Percentiles rank a stretch among this genome's conserved stretches.
phyloP scores from a whole-genome alignment of 202 grass and related monocot species.

The Saccharum hybrid region DNA sequence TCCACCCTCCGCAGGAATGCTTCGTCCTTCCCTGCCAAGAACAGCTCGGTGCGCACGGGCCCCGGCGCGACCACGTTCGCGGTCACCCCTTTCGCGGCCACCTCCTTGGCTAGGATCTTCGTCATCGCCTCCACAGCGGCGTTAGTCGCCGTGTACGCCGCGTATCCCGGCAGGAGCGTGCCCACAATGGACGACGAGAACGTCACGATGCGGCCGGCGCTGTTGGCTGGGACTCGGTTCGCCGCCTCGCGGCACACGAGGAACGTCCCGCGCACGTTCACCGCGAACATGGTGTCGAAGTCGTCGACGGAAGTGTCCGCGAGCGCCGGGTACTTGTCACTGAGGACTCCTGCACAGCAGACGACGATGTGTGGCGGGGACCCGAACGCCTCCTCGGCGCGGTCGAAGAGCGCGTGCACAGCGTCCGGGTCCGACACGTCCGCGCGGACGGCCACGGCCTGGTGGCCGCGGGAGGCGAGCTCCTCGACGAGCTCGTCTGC shows the following conservation, averaged over 20 bases:
- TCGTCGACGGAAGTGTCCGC: slow-evolving; percentile 59
- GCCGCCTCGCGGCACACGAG: slow-evolving; percentile 58
- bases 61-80: slow-evolving; percentile 57
- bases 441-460: slow-evolving; percentile 24
- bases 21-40: slow-evolving; percentile 50
- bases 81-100: slow-evolving; percentile 42
- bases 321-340: slow-evolving; percentile 52
- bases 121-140: slow-evolving; percentile 63
- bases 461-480: slow-evolving; percentile 29
- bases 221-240: not conserved
- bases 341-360: slow-evolving; percentile 49
- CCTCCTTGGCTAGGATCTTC: slow-evolving; percentile 59
- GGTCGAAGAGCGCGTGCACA: slow-evolving; percentile 52
- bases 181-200: slow-evolving; percentile 56
- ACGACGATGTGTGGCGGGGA: slow-evolving; percentile 51
- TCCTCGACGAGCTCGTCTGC: slow-evolving; percentile 42
- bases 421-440: slow-evolving; percentile 53
- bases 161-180: slow-evolving; percentile 53
- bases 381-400: slow-evolving; percentile 47
- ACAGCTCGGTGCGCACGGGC: slow-evolving; percentile 51
- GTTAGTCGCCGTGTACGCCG: slow-evolving; percentile 52
- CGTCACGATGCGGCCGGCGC: slow-evolving; percentile 45
- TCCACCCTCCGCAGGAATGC: slow-evolving; percentile 30
- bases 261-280: slow-evolving; percentile 63
- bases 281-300: slow-evolving; percentile 57